Percentiles rank a stretch among this genome's conserved stretches.
These are phyloP conservation scores for Colletotrichum sp. DNA, from an alignment of 2,329 filamentous ascomycete genomes.

Conservation along the genomic window DNA sequence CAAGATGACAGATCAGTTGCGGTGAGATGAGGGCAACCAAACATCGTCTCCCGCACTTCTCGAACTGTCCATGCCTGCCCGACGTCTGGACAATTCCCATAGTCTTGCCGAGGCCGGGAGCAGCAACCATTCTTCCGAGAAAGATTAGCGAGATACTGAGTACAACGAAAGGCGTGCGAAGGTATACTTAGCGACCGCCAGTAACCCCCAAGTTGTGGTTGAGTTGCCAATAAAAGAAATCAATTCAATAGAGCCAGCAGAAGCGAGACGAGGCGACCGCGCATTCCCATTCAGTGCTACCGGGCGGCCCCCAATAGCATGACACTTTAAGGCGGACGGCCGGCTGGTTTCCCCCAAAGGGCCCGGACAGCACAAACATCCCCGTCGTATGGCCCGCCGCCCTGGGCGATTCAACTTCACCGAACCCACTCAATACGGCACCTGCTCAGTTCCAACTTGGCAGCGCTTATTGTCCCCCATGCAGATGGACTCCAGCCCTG, in stretches of 20 bases:
- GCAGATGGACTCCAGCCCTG: neutral
- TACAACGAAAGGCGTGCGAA: neutral
- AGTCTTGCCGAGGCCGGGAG: neutral
- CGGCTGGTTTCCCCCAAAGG: neutral
- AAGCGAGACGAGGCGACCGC: conserved; percentile 2
- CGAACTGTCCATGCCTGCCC: neutral
- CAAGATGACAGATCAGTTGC: conserved; percentile 15
- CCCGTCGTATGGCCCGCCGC: conserved; percentile 3
- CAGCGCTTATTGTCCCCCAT: neutral
- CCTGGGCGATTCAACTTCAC: conserved; percentile 6
- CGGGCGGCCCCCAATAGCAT: conserved; percentile 5
- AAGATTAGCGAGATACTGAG: conserved; percentile 12
- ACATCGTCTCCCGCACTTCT: neutral
- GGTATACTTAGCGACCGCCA: neutral
- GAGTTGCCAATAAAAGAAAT: neutral
- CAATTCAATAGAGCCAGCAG: neutral
- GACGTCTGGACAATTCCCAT: neutral
- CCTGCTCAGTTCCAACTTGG: neutral
- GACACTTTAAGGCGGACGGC: neutral
- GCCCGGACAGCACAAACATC: neutral
- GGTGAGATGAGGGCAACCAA: conserved; percentile 15
- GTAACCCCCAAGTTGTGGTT: neutral
- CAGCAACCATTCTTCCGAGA: neutral
- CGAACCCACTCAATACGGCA: conserved; percentile 1
- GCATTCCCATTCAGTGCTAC: neutral